Evolutionary conservation across 495 filamentous ascomycete genomes (phyloP).

Genomic region (Mycothermus thermophilus): DNA sequence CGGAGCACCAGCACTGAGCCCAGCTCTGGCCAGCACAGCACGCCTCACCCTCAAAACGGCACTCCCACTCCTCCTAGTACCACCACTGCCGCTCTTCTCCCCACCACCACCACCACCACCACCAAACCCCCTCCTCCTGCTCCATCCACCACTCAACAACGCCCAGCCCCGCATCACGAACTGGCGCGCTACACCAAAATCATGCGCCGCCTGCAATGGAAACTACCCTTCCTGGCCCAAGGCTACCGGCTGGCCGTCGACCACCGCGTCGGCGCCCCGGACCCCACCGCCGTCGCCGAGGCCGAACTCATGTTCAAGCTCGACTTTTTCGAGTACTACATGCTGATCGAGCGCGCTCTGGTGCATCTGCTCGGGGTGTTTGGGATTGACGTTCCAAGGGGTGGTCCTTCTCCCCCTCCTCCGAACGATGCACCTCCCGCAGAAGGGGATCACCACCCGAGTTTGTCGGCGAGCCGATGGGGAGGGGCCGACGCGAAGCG

Average conservation of each 20-base stretch:
- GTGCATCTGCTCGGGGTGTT: constrained; percentile 47
- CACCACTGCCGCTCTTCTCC: no score
- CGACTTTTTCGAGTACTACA: constrained; percentile 59
- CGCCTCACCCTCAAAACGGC: no score
- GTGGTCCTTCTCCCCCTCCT: background rate
- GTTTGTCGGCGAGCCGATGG: background rate
- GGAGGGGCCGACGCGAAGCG: no score
- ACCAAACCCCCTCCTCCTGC: no score
- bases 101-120: no score
- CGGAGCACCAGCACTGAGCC: no score
- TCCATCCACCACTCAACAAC: no score
- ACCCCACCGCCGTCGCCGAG: constrained; percentile 14
- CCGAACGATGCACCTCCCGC: no score
- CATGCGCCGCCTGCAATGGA: constrained; percentile 44
- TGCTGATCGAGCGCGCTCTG: constrained; percentile 48
- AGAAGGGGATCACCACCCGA: background rate
- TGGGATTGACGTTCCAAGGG: constrained; percentile 31
- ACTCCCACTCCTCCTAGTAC: no score
- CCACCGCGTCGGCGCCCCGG: constrained; percentile 12
- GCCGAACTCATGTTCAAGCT: constrained; percentile 54
- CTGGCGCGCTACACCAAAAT: constrained; percentile 43
- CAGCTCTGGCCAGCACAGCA: no score
- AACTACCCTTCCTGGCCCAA: constrained; percentile 40
- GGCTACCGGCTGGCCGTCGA: constrained; percentile 37
- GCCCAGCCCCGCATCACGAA: no score